A percentile compares a stretch with the other conserved stretches of the same genome.
Evolutionary conservation across 352 stramenopile species (phyloP).

Genomic region (Nothophytophthora sp.): DNA sequence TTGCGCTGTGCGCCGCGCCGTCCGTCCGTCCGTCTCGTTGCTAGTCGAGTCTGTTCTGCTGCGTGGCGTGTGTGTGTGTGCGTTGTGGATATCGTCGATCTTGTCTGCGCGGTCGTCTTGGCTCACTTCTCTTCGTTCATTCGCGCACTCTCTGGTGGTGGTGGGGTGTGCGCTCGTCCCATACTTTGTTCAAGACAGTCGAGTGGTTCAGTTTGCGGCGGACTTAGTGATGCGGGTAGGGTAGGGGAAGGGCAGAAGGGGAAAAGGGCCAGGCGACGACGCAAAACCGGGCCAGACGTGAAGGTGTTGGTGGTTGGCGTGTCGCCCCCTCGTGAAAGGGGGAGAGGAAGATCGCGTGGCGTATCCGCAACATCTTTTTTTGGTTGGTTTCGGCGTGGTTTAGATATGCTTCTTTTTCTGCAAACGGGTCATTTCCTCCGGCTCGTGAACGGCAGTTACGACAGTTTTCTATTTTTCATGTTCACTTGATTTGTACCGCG

Average conservation of each 20-base stretch:
- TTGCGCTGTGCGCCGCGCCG: constrained; percentile 17
- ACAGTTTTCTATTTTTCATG: no score
- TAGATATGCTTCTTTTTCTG: no score
- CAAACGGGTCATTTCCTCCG: no score
- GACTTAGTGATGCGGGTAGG: constrained; percentile 6
- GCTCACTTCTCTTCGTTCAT: not conserved
- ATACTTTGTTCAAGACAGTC: not conserved
- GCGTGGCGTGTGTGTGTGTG: not conserved
- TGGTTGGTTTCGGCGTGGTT: not conserved
- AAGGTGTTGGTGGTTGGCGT: constrained; percentile 1
- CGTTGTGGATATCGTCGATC: not conserved
- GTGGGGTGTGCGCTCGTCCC: not conserved
- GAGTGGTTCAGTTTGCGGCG: constrained; percentile 28
- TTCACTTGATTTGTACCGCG: no score
- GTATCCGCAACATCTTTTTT: not conserved
- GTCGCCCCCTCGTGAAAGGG: not conserved
- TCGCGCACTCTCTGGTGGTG: not conserved
- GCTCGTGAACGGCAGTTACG: not conserved
- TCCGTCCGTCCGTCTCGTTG: no score
- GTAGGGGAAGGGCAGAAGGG: constrained; percentile 5
- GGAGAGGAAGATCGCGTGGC: not conserved
- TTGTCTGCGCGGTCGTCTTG: constrained; percentile 6
- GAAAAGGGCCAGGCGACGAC: no score
- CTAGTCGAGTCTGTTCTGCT: constrained; percentile 1
- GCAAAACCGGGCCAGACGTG: not conserved